Evolutionary conservation across 306 rosid species (phyloP).

Genomic region (Lathyrus oleraceus): DNA sequence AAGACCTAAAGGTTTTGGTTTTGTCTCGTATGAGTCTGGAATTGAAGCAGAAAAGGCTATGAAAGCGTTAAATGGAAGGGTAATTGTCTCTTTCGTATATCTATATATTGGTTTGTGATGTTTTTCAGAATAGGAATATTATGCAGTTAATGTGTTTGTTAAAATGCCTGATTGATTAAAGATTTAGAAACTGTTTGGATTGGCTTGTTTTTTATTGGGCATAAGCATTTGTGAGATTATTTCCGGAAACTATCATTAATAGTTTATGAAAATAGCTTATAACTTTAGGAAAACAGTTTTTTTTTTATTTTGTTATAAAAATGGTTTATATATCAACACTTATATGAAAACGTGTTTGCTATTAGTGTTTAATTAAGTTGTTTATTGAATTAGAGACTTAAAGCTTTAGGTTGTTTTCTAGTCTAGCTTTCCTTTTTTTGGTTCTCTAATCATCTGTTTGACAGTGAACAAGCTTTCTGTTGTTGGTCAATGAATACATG

Average conservation of each 20-base stretch:
- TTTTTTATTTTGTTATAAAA: background rate
- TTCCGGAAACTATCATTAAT: background rate
- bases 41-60: constrained; percentile 67
- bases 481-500: background rate
- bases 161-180: constrained; percentile 17
- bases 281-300: background rate
- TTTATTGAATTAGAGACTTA: background rate
- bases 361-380: background rate
- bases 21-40: constrained; percentile 61
- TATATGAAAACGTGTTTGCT: background rate
- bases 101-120: background rate
- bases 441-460: background rate
- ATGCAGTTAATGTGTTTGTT: constrained; percentile 20
- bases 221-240: background rate
- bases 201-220: background rate
- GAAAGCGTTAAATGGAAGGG: constrained; percentile 79
- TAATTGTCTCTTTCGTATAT: constrained; percentile 33
- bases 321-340: background rate
- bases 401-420: background rate
- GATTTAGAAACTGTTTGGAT: background rate
- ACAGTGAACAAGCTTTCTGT: background rate
- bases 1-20: constrained; percentile 90
- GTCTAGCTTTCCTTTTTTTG: background rate
- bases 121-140: background rate
- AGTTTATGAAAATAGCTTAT: background rate